Base-by-base conservation (phyloP, 164 flowering plant genomes). In the Magnolia officinalis region DNA sequence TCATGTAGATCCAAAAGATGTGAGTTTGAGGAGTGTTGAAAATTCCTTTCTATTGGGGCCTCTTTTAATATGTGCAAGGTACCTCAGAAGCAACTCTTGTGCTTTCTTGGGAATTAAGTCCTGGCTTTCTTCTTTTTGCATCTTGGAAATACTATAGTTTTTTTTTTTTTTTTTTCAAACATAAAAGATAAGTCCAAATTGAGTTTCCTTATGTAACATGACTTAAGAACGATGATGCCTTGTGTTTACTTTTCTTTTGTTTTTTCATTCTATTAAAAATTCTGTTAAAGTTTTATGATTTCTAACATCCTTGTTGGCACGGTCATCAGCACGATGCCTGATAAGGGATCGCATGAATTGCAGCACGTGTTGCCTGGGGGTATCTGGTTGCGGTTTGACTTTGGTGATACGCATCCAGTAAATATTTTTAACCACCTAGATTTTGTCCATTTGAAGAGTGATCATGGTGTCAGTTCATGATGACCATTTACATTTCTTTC, bases 371-470 rank as follows among this genome's bases (percentile, higher is more conserved):
- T 93, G 67, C 98, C 98, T 2, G 83, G 82, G 75, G 99, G 99
- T 67, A 88, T 87, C 64, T 95, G 97, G 98, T 75, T 86, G 84
- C 84, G 84, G 55, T 95, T 95, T 79, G 95, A 95, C 81, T 95
- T 95, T 84, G 89, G 88, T 29, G 98, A 95, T 81, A 80, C 91
- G 58, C 99, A 93, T 87, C 99, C 97, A 78, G 99, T 95, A 95
- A 73, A 1, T 72, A 11, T 67, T 69, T 68, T n/a, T 52, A n/a
- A 50, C 49, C 24, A 37, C 31, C 52, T 8, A 11, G 8, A 67
- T 51, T 50, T 7, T 68, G 70, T 73, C 75, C 13, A 26, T 26
- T 49, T 8, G 49, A 11, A 65, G 72, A 7, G 10, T 37, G 21
- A 31, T 78, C 52, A 63, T 68, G 20, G 66, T 23, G 51, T 59